phyloP scores from a whole-genome alignment of 768 basidiomycete species.

The Boletus subparvulus region DNA sequence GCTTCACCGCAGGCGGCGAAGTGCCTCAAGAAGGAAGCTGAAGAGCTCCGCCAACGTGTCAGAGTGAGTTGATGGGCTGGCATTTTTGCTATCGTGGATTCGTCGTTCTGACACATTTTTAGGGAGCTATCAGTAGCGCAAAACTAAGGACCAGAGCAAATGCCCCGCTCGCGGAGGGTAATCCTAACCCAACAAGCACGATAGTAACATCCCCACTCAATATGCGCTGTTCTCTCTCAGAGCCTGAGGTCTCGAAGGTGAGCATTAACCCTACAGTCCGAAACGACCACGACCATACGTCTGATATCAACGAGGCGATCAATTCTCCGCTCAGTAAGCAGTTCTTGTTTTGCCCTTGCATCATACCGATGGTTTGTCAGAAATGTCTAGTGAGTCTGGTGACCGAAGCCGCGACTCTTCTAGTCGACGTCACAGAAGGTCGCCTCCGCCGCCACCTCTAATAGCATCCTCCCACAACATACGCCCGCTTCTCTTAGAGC shows the following conservation, averaged over 20 bases:
- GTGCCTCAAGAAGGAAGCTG: slow-evolving; percentile 1
- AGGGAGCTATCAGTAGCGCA: slow-evolving; percentile 2
- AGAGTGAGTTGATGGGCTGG: background rate
- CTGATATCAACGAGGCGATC: background rate
- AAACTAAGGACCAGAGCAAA: background rate
- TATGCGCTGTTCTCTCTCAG: background rate
- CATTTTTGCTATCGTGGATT: background rate
- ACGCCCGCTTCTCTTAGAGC: too few species aligned
- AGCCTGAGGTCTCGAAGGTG: background rate
- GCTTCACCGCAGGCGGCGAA: slow-evolving; percentile 6
- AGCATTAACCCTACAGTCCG: background rate
- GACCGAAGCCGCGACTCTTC: too few species aligned
- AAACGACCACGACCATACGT: background rate
- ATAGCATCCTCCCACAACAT: too few species aligned
- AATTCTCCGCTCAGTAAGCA: slow-evolving; percentile 6
- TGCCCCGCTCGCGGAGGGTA: background rate
- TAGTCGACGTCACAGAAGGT: too few species aligned
- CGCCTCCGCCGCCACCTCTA: too few species aligned
- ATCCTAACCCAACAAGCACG: background rate
- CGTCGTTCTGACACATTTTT: background rate
- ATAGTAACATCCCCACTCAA: background rate
- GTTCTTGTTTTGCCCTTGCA: background rate
- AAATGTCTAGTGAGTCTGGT: too few species aligned
- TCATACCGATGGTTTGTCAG: too few species aligned
- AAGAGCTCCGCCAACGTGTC: slow-evolving; percentile 3